Conservation (phyloP, 2,329 filamentous ascomycete genomes). For the Fusarium protoensiforme region DNA sequence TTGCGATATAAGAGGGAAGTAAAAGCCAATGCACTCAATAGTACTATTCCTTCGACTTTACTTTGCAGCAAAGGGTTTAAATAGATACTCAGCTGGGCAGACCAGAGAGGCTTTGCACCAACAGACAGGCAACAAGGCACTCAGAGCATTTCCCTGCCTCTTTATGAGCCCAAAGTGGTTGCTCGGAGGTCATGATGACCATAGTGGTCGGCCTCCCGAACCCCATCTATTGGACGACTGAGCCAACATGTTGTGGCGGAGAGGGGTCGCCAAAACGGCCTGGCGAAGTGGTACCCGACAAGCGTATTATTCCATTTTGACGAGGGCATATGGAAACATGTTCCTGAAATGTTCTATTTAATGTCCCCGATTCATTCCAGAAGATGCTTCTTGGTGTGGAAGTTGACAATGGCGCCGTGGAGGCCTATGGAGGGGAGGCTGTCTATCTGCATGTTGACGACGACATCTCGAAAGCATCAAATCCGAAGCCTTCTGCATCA, state of each 20-base stretch:
- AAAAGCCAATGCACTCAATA: background rate
- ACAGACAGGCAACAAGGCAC: constrained; percentile 4
- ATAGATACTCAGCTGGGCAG: background rate
- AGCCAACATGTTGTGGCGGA: constrained; percentile 2
- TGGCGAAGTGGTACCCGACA: background rate
- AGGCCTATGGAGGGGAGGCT: background rate
- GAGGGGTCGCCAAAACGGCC: background rate
- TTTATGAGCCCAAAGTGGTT: background rate
- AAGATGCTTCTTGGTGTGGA: background rate
- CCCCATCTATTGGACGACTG: background rate
- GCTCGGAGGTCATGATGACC: too few species aligned
- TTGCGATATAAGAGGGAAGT: background rate
- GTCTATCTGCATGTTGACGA: background rate
- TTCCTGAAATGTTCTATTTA: background rate
- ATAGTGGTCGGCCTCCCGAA: background rate
- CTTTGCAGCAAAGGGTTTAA: background rate
- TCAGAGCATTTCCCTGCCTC: background rate
- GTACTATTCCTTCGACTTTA: background rate
- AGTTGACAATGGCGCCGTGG: background rate
- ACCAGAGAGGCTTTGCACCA: background rate
- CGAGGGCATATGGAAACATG: background rate
- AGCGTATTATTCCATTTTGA: background rate
- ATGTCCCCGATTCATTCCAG: background rate
- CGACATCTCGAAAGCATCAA: background rate
- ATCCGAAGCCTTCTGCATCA: background rate